Conservation (phyloP, 192 early-diverging fungal genomes). For the Mortierella claussenii region DNA sequence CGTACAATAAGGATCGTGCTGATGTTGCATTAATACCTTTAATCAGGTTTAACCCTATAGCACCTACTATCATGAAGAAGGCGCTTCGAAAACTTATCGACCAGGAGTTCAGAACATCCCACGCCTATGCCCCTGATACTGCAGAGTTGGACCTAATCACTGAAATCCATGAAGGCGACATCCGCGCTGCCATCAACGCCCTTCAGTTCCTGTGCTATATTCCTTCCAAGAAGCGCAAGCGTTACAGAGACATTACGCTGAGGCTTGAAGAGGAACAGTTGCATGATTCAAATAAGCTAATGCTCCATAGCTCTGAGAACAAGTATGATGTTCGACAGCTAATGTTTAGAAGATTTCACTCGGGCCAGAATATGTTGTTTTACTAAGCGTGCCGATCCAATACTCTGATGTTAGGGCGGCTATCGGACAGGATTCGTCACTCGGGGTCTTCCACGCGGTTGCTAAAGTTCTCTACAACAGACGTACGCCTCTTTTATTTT, state of each 20-base stretch:
- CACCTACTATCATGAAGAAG: conserved; percentile 70
- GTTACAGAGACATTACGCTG: conserved; percentile 9
- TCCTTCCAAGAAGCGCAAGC: conserved; percentile 10
- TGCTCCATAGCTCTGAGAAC: conserved; percentile 11
- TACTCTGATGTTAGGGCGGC: conserved; percentile 8
- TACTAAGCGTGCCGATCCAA: too few relatives aligned
- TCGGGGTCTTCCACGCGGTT: conserved; percentile 70
- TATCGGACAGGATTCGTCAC: conserved; percentile 46
- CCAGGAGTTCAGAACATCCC: conserved; percentile 21
- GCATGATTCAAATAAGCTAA: too few relatives aligned
- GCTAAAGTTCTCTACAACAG: conserved; percentile 72
- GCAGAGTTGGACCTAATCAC: conserved; percentile 55
- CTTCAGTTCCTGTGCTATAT: conserved; percentile 58
- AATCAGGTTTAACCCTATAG: conserved; percentile 68
- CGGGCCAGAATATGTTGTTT: not conserved
- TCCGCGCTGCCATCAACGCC: conserved; percentile 67
- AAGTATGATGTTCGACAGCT: too few relatives aligned
- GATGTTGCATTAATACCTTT: not conserved
- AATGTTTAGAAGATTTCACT: too few relatives aligned
- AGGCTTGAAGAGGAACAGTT: conserved; percentile 22
- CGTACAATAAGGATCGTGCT: too few relatives aligned
- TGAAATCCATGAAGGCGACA: conserved; percentile 63
- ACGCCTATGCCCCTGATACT: conserved; percentile 14
- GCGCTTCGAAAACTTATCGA: conserved; percentile 60
- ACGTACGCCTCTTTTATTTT: conserved; percentile 34